Base-by-base conservation (phyloP, 768 basidiomycete genomes). In the Gyrodon lividus region DNA sequence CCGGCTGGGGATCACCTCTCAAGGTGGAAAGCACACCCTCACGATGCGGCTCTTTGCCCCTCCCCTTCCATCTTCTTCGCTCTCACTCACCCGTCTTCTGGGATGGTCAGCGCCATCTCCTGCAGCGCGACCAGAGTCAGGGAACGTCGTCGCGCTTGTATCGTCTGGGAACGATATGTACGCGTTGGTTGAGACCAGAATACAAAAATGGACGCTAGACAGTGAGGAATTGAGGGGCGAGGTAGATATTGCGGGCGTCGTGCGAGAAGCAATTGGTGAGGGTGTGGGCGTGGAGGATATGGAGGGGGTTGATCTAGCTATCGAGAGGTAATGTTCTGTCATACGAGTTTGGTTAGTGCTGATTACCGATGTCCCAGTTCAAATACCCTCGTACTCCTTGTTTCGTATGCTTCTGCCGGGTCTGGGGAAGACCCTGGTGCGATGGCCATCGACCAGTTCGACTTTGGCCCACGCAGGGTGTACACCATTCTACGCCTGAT, bases 221-320 rank as follows among this genome's bases (percentile, higher is more conserved):
- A 79, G 74, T 26, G 88, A 90, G 60, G 82, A 87, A 51, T 61
- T 86, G 23, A 59, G 76, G 2, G 51, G 77, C 31, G 86, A 89
- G 55, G 69, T 71, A 38, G 84, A 88, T 54, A 61, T 87, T n/a
- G 72, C 74, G 0, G 72, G 59, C 0, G 68, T 80, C 17, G 69
- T 86, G 9, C 71, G 74, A 6, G 62, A 72, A 1, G 79, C 78
- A 17, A 66, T 89, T 19, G 67, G 77, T 35, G 68, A 72, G 30
- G 70, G 70, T 0, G 74, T 80, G 44, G 65, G 72, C 6, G 74
- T 76, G 50, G 69, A 89, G 37, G 88, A 90, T 57, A 69, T 92
- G 4, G 90, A 92, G 62, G 67, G 91, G 35, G 70, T 90, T 41
- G 89, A 92, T 71, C 58, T 90, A 30, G 79, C 79, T 6, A 65